A percentile compares a stretch with the other conserved stretches of the same genome.
Evolutionary conservation across 2,329 filamentous ascomycete genomes (phyloP).

Genomic region (Hirsutella minnesotensis): DNA sequence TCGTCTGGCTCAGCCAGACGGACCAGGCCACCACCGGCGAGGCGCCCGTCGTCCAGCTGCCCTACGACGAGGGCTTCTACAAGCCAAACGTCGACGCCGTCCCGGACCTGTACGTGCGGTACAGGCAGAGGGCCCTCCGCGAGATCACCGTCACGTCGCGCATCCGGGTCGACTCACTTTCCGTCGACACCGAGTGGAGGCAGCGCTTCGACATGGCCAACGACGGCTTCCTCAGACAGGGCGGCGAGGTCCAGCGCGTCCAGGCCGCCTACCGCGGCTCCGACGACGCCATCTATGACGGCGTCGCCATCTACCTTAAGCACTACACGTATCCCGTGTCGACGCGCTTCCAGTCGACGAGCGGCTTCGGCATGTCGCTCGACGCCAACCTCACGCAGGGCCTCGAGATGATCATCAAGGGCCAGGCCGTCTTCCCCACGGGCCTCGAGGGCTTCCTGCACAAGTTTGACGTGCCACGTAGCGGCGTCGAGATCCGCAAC

Average conservation of each 20-base stretch:
- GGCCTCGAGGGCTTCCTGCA: conserved; percentile 44
- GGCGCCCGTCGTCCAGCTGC: not conserved
- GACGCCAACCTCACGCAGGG: conserved; percentile 28
- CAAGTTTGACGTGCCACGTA: conserved; percentile 11
- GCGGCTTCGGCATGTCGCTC: conserved; percentile 8
- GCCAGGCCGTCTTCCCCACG: conserved; percentile 38
- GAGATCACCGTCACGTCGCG: conserved; percentile 46
- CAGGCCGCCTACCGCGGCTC: conserved; percentile 8
- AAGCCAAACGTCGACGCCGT: not conserved
- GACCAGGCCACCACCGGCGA: conserved; percentile 31
- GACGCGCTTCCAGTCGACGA: not conserved
- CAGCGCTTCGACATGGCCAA: conserved; percentile 45
- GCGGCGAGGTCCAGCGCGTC: conserved; percentile 26
- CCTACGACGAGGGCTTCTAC: not conserved
- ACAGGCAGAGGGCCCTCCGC: conserved; percentile 38
- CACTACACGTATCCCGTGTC: not conserved
- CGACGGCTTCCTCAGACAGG: conserved; percentile 31
- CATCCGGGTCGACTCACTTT: conserved; percentile 26
- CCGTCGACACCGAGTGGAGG: conserved; percentile 32
- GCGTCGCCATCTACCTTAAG: conserved; percentile 2
- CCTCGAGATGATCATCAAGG: conserved; percentile 22
- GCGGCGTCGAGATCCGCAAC: conserved; percentile 28
- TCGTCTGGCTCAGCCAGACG: conserved; percentile 55
- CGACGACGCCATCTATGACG: conserved; percentile 6
- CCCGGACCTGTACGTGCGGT: conserved; percentile 10